phyloP scores from a whole-genome alignment of 441 rosid species.

The Euphorbia corollata region DNA sequence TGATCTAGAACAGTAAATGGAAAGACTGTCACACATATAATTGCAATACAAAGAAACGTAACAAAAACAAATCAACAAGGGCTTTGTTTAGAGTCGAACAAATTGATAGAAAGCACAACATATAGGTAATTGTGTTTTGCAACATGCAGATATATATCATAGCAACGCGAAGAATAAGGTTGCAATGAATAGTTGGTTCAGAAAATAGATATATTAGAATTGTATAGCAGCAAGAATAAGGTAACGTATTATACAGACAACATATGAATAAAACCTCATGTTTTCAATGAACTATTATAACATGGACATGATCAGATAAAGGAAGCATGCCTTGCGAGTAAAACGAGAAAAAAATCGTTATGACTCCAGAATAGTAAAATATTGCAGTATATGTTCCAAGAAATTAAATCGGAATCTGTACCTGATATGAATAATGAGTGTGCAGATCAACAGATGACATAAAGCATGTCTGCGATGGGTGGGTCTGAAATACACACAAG shows the following conservation, averaged over 20 bases:
- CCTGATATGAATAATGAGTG: conserved; percentile 96
- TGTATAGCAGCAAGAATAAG: neutral
- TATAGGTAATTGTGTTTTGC: neutral
- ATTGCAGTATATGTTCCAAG: neutral
- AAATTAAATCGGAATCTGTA: conserved; percentile 7
- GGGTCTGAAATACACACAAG: conserved; percentile 57
- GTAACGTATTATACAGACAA: neutral
- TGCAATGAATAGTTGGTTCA: neutral
- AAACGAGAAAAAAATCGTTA: neutral
- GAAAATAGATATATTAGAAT: neutral
- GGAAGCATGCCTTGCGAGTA: neutral
- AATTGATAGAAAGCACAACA: neutral
- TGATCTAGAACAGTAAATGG: conserved; percentile 43
- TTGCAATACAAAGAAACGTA: neutral
- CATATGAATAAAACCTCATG: neutral
- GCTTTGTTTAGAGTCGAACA: neutral
- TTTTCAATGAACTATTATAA: neutral
- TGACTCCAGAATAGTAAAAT: neutral
- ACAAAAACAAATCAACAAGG: neutral
- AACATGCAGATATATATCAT: neutral
- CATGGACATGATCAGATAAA: neutral
- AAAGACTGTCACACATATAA: neutral
- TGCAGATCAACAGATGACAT: conserved; percentile 98
- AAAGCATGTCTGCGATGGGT: conserved; percentile 92
- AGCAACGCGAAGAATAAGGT: neutral